phyloP scores from a whole-genome alignment of 1,139 yeast genomes.

The Blastobotrys raffinosifermentans region DNA sequence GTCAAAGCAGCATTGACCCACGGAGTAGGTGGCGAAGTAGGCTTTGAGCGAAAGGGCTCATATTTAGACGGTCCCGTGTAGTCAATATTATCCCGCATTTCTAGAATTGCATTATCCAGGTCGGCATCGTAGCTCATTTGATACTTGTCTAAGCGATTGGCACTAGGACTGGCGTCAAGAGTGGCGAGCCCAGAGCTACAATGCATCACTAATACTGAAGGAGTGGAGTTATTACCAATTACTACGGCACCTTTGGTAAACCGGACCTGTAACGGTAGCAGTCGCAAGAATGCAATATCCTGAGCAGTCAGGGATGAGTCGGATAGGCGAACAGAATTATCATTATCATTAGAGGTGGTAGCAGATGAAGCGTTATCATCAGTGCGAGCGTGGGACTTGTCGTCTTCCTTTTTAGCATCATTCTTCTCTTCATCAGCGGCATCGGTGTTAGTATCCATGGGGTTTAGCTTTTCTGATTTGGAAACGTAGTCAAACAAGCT shows the following conservation, averaged over 20 bases:
- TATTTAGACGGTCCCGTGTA: constrained; percentile 36
- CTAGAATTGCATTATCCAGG: constrained; percentile 48
- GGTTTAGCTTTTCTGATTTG: constrained; percentile 4
- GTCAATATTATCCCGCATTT: constrained; percentile 64
- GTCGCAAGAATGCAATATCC: constrained; percentile 30
- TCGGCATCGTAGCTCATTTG: constrained; percentile 41
- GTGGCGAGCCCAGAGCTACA: constrained; percentile 52
- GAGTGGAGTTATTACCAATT: constrained; percentile 73
- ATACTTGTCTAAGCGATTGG: constrained; percentile 49
- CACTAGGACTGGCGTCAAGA: constrained; percentile 51
- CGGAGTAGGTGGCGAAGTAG: neutral
- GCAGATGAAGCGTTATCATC: neutral
- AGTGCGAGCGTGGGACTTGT: neutral
- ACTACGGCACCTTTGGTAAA: constrained; percentile 69
- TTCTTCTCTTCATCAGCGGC: neutral
- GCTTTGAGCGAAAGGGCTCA: no score
- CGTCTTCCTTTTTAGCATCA: constrained; percentile 3
- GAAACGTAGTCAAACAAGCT: constrained; percentile 43
- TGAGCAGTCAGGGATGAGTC: neutral
- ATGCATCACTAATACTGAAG: constrained; percentile 61
- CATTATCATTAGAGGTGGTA: neutral
- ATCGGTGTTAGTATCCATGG: neutral
- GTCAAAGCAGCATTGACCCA: neutral
- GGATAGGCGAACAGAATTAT: no score
- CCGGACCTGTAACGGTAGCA: constrained; percentile 54